Evolutionary conservation across 2,329 filamentous ascomycete species (phyloP), one percentile per base, ranked within the genome.

Genomic region (Calonectria pseudoreteaudii): DNA sequence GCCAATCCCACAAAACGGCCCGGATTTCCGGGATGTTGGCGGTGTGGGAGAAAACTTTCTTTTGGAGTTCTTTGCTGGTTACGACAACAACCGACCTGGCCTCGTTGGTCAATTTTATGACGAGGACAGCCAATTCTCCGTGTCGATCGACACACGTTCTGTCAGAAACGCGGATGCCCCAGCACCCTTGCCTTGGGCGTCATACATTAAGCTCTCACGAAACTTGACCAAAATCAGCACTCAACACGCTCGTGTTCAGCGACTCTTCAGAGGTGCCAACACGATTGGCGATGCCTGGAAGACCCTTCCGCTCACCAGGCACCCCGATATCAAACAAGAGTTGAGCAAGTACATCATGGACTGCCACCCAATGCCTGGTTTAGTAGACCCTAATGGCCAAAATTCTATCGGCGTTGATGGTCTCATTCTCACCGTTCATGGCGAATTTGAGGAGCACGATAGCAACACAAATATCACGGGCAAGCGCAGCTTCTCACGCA

Each of bases 261-360:
- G 95, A 50, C 85, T 93, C 6, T 93, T 92, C 80, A 89, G 87
- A 11, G 95, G 95, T 1, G 85, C 87, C 5, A 88, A 91, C 52
- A 87, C 90, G 53, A 95, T 98, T 73, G 87, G 89, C 66, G 89
- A 92, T 70, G 83, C 92, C 23, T 97, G 95, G 93, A 89, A 90
- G 69, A 86, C 86, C 4, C 87, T 98, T 4, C 95, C 95, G 0
- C 85, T 87, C 50, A 96, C 95, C 11, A 90, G 90, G 56, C 95
- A 98, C 82, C 93, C 95, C 1, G 90, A 93, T 79, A 90, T 97
- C 75, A 87, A 89, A 64, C 85, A 89, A 1, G 91, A 94, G 60
- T 85, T 92, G 16, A 88, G 91, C 80, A 94, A 95, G 79, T 98
- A 95, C 88, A 91, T 95, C 67, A 92, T 98, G 81, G 95, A 98